Evolutionary conservation across 2,329 filamentous ascomycete species (phyloP).

Genomic region (Exophiala calicioides): DNA sequence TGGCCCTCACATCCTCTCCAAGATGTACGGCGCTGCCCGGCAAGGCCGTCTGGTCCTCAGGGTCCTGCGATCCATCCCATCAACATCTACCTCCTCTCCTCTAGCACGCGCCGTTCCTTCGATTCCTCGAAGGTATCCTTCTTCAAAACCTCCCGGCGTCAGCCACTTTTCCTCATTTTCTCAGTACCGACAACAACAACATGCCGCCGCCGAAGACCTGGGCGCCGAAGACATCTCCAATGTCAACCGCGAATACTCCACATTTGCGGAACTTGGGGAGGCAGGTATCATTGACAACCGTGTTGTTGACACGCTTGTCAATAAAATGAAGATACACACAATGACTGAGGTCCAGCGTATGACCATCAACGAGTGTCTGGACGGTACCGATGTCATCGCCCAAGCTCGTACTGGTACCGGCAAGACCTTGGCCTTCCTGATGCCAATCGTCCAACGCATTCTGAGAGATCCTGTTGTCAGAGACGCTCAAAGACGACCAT

Average conservation of each 20-base stretch:
- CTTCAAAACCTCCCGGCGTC: slow-evolving; percentile 6
- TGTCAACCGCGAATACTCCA: slow-evolving; percentile 34
- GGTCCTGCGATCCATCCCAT: slow-evolving; percentile 27
- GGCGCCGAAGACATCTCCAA: slow-evolving; percentile 24
- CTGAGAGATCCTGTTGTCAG: slow-evolving; percentile 37
- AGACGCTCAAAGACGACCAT: slow-evolving; percentile 33
- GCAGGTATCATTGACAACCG: slow-evolving; percentile 58
- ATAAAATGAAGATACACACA: slow-evolving; percentile 71
- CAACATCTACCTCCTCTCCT: slow-evolving; percentile 12
- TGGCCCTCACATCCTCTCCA: slow-evolving; percentile 24
- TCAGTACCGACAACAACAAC: slow-evolving; percentile 24
- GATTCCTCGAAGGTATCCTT: background rate
- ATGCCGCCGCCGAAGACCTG: slow-evolving; percentile 32
- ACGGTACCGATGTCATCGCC: slow-evolving; percentile 71
- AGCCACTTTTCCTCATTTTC: slow-evolving; percentile 22
- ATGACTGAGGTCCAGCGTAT: slow-evolving; percentile 93
- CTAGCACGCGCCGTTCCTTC: slow-evolving; percentile 13
- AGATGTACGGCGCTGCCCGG: slow-evolving; percentile 32
- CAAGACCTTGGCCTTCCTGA: slow-evolving; percentile 52
- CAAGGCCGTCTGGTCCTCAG: slow-evolving; percentile 21
- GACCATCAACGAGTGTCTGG: slow-evolving; percentile 78
- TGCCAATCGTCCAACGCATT: slow-evolving; percentile 50
- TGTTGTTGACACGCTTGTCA: slow-evolving; percentile 68
- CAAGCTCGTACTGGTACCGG: slow-evolving; percentile 55
- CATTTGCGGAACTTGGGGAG: slow-evolving; percentile 42